Evolutionary conservation across 495 filamentous ascomycete genomes (phyloP).

Genomic region (Viridothelium virens): DNA sequence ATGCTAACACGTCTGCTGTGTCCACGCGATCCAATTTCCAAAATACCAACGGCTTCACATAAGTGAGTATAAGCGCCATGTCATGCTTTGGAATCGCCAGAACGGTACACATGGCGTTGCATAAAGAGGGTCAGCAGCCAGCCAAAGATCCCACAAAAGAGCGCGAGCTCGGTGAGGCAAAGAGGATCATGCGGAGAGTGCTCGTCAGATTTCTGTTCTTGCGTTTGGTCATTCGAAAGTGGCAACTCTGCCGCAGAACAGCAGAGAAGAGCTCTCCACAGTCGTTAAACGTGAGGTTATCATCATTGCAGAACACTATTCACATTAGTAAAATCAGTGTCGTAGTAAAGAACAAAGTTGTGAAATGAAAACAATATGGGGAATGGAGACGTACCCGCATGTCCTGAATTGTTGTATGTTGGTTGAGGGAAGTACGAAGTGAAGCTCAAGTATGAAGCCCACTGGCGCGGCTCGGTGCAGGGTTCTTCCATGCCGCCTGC

Average conservation of each 20-base stretch:
- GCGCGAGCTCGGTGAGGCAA: background rate
- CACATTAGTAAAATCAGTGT: too few species aligned
- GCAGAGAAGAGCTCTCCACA: slow-evolving; percentile 3
- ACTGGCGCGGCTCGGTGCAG: background rate
- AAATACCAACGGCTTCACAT: background rate
- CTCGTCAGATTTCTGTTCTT: slow-evolving; percentile 10
- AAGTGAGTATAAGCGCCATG: background rate
- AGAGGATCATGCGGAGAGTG: background rate
- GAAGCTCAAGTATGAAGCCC: background rate
- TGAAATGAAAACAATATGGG: background rate
- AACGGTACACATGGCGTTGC: background rate
- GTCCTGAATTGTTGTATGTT: background rate
- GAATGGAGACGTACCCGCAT: background rate
- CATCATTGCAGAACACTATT: slow-evolving; percentile 8
- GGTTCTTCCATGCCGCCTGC: background rate
- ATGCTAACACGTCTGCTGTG: background rate
- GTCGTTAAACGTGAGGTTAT: background rate
- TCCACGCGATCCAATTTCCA: background rate
- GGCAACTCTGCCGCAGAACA: background rate
- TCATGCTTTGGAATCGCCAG: background rate
- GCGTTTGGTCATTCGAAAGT: background rate
- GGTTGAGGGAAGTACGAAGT: background rate
- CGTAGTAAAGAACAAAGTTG: too few species aligned
- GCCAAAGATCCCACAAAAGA: background rate
- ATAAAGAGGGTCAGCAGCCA: background rate